A percentile compares a stretch with the other conserved stretches of the same genome.
These are phyloP conservation scores for Cryphonectria parasitica DNA, from an alignment of 2,329 filamentous ascomycete genomes.

Conservation along the genomic window DNA sequence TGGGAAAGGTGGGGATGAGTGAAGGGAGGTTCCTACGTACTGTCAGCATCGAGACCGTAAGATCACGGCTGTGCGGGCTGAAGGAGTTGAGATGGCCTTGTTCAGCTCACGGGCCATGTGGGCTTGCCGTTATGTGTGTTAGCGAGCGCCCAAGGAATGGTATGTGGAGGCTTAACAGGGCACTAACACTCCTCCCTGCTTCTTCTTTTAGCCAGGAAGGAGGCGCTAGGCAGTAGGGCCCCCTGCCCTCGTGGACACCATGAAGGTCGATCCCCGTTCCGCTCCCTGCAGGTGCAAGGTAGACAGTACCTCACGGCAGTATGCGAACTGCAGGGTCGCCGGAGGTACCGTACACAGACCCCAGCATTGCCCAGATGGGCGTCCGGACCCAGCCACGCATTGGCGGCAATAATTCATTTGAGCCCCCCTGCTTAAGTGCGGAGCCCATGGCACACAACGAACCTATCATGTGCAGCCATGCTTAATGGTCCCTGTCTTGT, in stretches of 20 bases:
- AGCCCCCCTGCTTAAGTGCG: slow-evolving; percentile 17
- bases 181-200: not conserved
- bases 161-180: not conserved
- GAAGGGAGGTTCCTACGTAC: not conserved
- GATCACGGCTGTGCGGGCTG: not conserved
- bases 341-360: slow-evolving; percentile 12
- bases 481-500: not conserved
- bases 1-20: not conserved
- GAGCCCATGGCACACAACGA: not conserved
- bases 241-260: slow-evolving; percentile 20
- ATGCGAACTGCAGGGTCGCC: not conserved
- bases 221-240: slow-evolving; percentile 8
- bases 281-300: slow-evolving; percentile 1
- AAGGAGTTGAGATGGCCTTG: not conserved
- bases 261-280: slow-evolving; percentile 9
- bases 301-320: not conserved
- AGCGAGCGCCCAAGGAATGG: not conserved
- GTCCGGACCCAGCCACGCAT: slow-evolving; percentile 24
- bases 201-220: slow-evolving; percentile 20
- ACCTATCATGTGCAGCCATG: slow-evolving; percentile 5
- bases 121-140: not conserved
- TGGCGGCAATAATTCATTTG: slow-evolving; percentile 29
- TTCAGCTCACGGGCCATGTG: slow-evolving; percentile 3
- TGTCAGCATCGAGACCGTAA: not conserved
- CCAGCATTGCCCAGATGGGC: not conserved